Percentiles rank a stretch among this genome's conserved stretches.
Conservation (phyloP, 768 basidiomycete species). For the Mycena belliarum region DNA sequence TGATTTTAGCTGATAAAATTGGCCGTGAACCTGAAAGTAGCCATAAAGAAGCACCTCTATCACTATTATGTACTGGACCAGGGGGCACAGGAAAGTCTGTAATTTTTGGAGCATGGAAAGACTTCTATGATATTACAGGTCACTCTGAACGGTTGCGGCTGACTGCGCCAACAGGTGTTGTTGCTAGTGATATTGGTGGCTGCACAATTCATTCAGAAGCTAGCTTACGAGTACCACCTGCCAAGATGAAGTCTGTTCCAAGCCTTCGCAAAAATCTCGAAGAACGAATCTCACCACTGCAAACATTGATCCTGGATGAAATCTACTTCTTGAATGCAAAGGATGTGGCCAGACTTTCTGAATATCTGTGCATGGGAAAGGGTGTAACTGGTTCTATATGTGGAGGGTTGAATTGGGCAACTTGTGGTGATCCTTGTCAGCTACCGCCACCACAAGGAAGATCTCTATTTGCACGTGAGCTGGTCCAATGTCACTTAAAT, state of each 20-base stretch:
- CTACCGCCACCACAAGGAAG: slow-evolving; percentile 6
- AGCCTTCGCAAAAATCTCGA: background rate
- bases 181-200: slow-evolving; percentile 26
- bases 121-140: slow-evolving; percentile 11
- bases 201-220: slow-evolving; percentile 23
- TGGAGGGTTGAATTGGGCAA: slow-evolving; percentile 1
- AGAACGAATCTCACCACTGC: background rate
- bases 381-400: slow-evolving; percentile 5
- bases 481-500: background rate
- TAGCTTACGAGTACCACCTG: slow-evolving; percentile 7
- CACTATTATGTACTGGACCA: slow-evolving; percentile 20
- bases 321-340: slow-evolving; percentile 5
- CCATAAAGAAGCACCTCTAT: background rate
- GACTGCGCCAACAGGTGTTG: slow-evolving; percentile 25
- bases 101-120: slow-evolving; percentile 22
- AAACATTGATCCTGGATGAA: slow-evolving; percentile 5
- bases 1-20: slow-evolving; percentile 1
- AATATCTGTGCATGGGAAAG: slow-evolving; percentile 9
- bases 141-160: slow-evolving; percentile 9
- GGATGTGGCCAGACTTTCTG: background rate
- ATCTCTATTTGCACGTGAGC: background rate
- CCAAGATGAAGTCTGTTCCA: slow-evolving; percentile 7
- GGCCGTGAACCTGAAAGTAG: background rate
- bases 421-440: slow-evolving; percentile 10
- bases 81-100: slow-evolving; percentile 28